Evolutionary conservation across 108 stramenopile species (phyloP), one percentile per base, ranked within the genome.

Genomic region (Cyclostephanos tholiformis): DNA sequence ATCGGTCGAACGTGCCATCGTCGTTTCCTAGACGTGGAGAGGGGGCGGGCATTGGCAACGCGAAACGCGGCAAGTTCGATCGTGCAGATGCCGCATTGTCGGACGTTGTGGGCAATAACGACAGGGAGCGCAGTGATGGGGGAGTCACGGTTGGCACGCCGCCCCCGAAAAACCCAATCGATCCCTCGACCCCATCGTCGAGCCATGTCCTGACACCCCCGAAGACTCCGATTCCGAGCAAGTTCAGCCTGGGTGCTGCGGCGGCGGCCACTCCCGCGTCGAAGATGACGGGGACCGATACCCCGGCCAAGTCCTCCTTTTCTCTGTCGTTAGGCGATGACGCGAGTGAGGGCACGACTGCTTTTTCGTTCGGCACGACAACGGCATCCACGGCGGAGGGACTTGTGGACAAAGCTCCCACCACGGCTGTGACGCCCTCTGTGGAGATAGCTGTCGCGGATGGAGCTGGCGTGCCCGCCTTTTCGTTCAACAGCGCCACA

Each of bases 1-100:
- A 55, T 55, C 23, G 27, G 16, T 12, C 44, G 44, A 46, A 46
- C 44, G 44, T 13, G 0, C 13, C 13, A 14, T 41, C 41, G 44
- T 41, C 41, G 41, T 12, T 36, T 10, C 8, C 17, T 4, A 10
- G 17, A 20, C 50, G 8, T 51, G 19, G 6, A 19, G 14, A 10
- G 6, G 23, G 8, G 25, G 52, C 7, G 52, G n/a, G 53, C 23
- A 23, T 8, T 6, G 6, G n/a, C 49, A 6, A 17, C 26, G 53
- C 53, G 12, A 55, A 55, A 4, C 53, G 53, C 1, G 53, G 53
- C 23, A 55, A 55, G 53, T 55, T 55, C 12, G 27, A 55, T 27
- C 20, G 52, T 14, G 2, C 23, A 19, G 27, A 11, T 16, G 53
- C 25, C 23, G 53, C 9, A 1, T 19, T 8, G 53, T 19, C 23